These are phyloP conservation scores for Dioscorea zingiberensis DNA, from an alignment of 106 monocot species.

Conservation along the genomic window DNA sequence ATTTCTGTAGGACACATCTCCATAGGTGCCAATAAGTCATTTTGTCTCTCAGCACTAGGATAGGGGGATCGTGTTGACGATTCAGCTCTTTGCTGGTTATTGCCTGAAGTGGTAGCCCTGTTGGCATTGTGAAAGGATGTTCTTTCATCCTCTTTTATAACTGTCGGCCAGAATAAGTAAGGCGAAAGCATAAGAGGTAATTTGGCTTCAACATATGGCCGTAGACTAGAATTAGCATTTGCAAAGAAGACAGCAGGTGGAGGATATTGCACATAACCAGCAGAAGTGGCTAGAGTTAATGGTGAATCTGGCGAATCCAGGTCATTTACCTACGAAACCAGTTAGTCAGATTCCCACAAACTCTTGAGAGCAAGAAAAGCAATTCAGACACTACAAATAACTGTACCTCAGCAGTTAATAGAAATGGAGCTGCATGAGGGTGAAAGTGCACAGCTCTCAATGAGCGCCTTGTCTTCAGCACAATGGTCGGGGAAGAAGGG, in stretches of 20 bases:
- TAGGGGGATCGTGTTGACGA: background rate
- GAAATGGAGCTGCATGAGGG: conserved; percentile 82
- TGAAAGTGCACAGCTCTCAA: conserved; percentile 98
- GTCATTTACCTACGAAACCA: conserved; percentile 70
- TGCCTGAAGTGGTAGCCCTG: conserved; percentile 5
- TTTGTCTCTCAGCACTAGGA: conserved; percentile 16
- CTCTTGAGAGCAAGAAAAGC: background rate
- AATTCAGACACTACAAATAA: background rate
- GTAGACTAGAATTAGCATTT: conserved; percentile 28
- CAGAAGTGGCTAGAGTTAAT: conserved; percentile 1
- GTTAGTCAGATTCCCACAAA: background rate
- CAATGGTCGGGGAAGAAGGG: conserved; percentile 57
- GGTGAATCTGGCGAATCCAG: conserved; percentile 37
- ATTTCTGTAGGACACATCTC: conserved; percentile 33
- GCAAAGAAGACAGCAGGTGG: conserved; percentile 69
- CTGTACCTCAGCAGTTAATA: conserved; percentile 86
- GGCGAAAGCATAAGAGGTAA: conserved; percentile 23
- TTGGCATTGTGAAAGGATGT: conserved; percentile 14
- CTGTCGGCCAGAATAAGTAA: conserved; percentile 33
- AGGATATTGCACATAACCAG: conserved; percentile 18
- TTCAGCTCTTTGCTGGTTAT: conserved; percentile 24
- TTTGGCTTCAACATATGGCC: conserved; percentile 30
- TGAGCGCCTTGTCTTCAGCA: conserved; percentile 85
- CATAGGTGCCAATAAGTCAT: conserved; percentile 26
- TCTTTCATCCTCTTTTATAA: conserved; percentile 26